Evolutionary conservation across 139 green algal genomes (phyloP).

Genomic region (Zygnema circumcarinatum): DNA sequence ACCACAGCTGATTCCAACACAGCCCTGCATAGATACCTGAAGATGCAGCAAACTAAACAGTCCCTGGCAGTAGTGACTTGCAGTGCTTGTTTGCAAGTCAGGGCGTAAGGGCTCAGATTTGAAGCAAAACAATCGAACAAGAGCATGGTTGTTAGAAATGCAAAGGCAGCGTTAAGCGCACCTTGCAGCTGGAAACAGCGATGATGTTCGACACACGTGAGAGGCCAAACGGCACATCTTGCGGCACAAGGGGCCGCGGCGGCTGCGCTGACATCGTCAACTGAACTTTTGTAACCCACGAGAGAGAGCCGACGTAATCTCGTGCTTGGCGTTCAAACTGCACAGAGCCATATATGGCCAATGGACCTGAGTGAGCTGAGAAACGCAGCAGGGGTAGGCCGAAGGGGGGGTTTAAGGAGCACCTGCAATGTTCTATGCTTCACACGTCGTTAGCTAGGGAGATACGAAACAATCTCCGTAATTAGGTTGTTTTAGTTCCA

Average conservation of each 20-base stretch:
- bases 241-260: conserved; percentile 67
- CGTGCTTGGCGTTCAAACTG: conserved; percentile 60
- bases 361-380: background rate
- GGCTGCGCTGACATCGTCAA: conserved; percentile 87
- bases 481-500: too few relatives aligned
- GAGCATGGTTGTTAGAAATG: too few relatives aligned
- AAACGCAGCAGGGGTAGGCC: background rate
- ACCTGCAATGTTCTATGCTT: conserved; percentile 5
- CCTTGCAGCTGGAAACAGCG: conserved; percentile 88
- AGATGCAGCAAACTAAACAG: too few relatives aligned
- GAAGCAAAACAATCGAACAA: too few relatives aligned
- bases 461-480: too few relatives aligned
- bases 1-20: too few relatives aligned
- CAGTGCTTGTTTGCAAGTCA: too few relatives aligned
- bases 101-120: too few relatives aligned
- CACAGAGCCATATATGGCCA: background rate
- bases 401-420: background rate
- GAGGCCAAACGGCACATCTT: conserved; percentile 75
- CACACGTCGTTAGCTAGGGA: too few relatives aligned
- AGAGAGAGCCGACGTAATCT: conserved; percentile 62
- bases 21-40: too few relatives aligned
- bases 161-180: background rate
- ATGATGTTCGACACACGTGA: conserved; percentile 87
- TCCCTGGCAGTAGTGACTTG: too few relatives aligned
- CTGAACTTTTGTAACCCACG: conserved; percentile 75